Evolutionary conservation across 306 rosid species (phyloP), one percentile per base, ranked within the genome.

Genomic region (Mucuna pruriens): DNA sequence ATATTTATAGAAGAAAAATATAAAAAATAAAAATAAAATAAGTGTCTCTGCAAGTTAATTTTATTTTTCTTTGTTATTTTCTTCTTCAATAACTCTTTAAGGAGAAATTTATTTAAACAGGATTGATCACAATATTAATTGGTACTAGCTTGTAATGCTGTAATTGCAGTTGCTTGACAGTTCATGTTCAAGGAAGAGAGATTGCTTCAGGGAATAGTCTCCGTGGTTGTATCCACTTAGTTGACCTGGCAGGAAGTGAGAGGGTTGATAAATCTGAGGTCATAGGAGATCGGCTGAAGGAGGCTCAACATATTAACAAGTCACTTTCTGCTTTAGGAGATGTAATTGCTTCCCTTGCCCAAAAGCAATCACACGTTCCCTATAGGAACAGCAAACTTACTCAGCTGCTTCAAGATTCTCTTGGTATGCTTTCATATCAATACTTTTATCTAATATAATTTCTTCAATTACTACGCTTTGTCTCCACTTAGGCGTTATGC

Each of bases 211-310:
- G 93, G 76, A 81, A 80, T 44, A 65, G 15, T 42, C 82, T 93
- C 65, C 97, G 97, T 5, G 98, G 99, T 29, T 92, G 94, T 72
- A 96, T 96, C 88, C 98, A 96, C 87, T 83, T 93, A 52, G 97
- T 93, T 77, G 98, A 96, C 87, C 75, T 96, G 77, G 99, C 99
- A 72, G 99, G 99, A 81, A 96, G 99, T 80, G 99, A 96, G 81
- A 88, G 99, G 80, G 97, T 92, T 39, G 99, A 93, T 72, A 96
- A 96, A 84, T 96, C 99, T 31, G 98, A 93, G 87, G 98, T 88
- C 42, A 86, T 83, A 10, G 99, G 98, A 45, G 99, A 93, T 61
- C 76, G 97, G 83, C 77, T 96, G 49, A 96, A 96, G 86, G 99
- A 96, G 85, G 97, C 99, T 79, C 97, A 92, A 88, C 97, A 96